Evolutionary conservation across 352 stramenopile species (phyloP), one percentile per base, ranked within the genome.

Genomic region (Phytophthora cryptogea): DNA sequence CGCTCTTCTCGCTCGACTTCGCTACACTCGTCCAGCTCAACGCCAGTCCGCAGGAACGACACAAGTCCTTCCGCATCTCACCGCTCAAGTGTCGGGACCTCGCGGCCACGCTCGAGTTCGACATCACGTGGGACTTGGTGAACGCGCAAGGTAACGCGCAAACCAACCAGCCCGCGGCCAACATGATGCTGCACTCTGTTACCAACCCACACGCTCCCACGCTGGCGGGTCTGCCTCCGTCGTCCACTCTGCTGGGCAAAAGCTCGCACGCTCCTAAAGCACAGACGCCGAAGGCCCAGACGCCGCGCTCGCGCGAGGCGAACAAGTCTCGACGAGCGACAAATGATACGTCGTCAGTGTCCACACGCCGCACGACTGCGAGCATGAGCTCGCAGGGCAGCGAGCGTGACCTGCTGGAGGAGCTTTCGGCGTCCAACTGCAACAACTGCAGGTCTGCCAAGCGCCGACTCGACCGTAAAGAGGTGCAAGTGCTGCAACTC

Each of bases 21-120:
- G 78, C 83, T 4, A 68, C 83, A 17, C 68, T 92, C 55, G 78
- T 92, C 26, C 68, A 89, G 51, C 78, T 70, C 11, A 65, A 80
- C 58, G 66, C 67, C 16, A 63, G 27, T 16, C 36, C 58, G 2
- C 56, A 72, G 7, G 70, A 77, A 16, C 62, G 68, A 5, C 77
- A 81, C 27, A 83, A 83, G 40, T 59, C 68, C 36, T 90, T 88
- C 65, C 78, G 68, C 44, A 59, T 92, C 37, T 78, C 83, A 42
- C 83, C 83, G 37, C 52, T 86, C 20, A 92, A 90, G 55, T 92
- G 83, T 70, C 78, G 83, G 43, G 83, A 92, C 55, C 64, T 90
- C 26, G 83, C 80, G 5, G 83, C 83, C 27, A 81, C 76, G 3
- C 69, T 92, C 48, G 80, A 92, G 69, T 83, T 92, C 42, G 79